Conservation (phyloP, 805 yeast species). For the Scheffersomyces amazonensis region DNA sequence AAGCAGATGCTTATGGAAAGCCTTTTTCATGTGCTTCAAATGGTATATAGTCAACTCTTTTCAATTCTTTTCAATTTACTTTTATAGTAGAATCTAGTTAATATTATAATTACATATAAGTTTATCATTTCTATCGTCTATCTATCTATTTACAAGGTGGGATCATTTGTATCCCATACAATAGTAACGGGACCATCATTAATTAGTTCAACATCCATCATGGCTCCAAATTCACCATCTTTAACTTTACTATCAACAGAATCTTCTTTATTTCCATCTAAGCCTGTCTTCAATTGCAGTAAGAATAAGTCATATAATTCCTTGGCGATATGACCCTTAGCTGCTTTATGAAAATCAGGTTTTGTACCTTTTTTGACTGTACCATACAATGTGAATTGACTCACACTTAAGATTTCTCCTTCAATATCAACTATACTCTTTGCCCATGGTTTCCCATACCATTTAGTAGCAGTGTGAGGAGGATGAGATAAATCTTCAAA, state of each 20-base stretch:
- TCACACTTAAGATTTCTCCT: conserved; percentile 75
- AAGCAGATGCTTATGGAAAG: conserved; percentile 46
- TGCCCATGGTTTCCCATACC: conserved; percentile 75
- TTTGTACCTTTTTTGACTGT: conserved; percentile 86
- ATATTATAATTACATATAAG: not conserved
- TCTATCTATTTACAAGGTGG: conserved; percentile 6
- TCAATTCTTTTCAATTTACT: not conserved
- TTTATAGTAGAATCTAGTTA: not conserved
- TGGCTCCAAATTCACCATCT: conserved; percentile 92
- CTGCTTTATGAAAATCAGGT: conserved; percentile 93
- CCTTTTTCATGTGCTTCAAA: conserved; percentile 48
- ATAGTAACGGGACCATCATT: conserved; percentile 96
- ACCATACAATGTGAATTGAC: conserved; percentile 90
- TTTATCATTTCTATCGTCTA: not conserved
- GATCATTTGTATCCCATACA: conserved; percentile 65
- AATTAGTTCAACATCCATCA: conserved; percentile 89
- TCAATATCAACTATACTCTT: conserved; percentile 57
- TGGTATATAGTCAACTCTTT: conserved; percentile 12
- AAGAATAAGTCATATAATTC: conserved; percentile 56
- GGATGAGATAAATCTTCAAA: conserved; percentile 62
- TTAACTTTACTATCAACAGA: conserved; percentile 50
- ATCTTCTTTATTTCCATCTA: conserved; percentile 23
- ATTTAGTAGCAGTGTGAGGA: conserved; percentile 41
- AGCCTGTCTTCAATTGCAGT: conserved; percentile 38
- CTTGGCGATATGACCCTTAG: conserved; percentile 63